Evolutionary conservation across 148 eudicot genomes (phyloP), one percentile per base, ranked within the genome.

Genomic region (Fallopia convolvulus): DNA sequence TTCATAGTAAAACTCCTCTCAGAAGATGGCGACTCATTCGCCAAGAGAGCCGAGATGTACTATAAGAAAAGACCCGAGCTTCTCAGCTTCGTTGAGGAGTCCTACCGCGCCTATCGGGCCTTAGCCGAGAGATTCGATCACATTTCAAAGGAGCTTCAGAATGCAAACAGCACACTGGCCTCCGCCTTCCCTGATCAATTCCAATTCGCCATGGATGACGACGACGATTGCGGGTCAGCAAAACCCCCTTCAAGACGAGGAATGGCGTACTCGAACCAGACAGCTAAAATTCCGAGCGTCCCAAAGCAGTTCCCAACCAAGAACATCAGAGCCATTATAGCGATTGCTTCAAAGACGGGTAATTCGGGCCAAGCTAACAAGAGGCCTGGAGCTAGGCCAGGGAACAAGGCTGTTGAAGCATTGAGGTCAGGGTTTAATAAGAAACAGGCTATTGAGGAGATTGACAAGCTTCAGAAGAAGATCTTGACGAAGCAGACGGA

Each of bases 1-100:
- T 39, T 30, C 47, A 85, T 89, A 85, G 84, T 95, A 8, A 87
- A 84, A 79, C 92, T 95, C 80, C 90, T 92, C 30, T 77, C 86
- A 75, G 92, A 91, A 70, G 97, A 92, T 72, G 99, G 99, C 46
- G 99, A 95, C 75, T 91, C 94, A 14, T 95, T 95, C 74, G 97
- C 97, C 46, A 88, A 87, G 78, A 89, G 95, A 83, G 98, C 98
- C 41, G 97, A 94, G 81, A 94, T 94, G 98, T 94, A 94, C 88
- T 94, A 92, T 84, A 90, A 92, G 79, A 86, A 84, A 52, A 78
- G 99, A 74, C 99, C 99, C 7, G 97, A 92, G 78, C 78, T 95
- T 60, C 87, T 93, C 79, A 81, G 21, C 84, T 89, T 87, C 71
- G 97, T 95, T 0, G 90, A 92, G 74, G 99, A 95, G 82, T 82